Evolutionary conservation across 805 yeast species (phyloP).

Genomic region (Saccharomycopsis capsularis): DNA sequence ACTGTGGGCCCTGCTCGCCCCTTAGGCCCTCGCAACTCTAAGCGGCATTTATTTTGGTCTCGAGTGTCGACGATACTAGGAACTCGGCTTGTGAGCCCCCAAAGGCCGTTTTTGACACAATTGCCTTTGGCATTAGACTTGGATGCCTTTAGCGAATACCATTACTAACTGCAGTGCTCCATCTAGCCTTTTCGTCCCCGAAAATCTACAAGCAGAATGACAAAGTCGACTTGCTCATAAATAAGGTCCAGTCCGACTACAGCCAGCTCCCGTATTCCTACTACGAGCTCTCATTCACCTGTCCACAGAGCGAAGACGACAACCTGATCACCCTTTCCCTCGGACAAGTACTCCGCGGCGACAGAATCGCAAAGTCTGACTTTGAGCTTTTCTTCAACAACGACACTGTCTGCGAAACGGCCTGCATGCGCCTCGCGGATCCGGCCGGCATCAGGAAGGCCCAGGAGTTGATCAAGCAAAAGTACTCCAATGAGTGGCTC

Average conservation of each 20-base stretch:
- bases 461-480: slow-evolving; percentile 52
- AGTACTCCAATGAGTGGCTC: slow-evolving; percentile 78
- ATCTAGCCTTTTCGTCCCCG: not conserved
- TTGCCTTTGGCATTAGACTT: too few species aligned
- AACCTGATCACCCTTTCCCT: slow-evolving; percentile 61
- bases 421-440: slow-evolving; percentile 62
- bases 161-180: too few species aligned
- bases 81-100: too few species aligned
- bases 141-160: too few species aligned
- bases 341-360: slow-evolving; percentile 76
- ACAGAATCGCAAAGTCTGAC: slow-evolving; percentile 69
- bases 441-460: slow-evolving; percentile 49
- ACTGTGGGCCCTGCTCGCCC: too few species aligned
- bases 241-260: slow-evolving; percentile 72
- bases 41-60: too few species aligned
- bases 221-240: slow-evolving; percentile 59
- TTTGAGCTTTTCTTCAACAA: slow-evolving; percentile 55
- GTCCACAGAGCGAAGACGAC: slow-evolving; percentile 53
- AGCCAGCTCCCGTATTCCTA: slow-evolving; percentile 73
- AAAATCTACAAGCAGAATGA: slow-evolving; percentile 30
- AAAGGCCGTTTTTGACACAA: too few species aligned
- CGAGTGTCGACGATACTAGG: too few species aligned
- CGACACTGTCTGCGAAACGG: slow-evolving; percentile 57
- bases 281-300: slow-evolving; percentile 71
- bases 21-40: too few species aligned